Base-by-base conservation (phyloP, 2,329 filamentous ascomycete genomes). In the Aspergillus thermomutatus region DNA sequence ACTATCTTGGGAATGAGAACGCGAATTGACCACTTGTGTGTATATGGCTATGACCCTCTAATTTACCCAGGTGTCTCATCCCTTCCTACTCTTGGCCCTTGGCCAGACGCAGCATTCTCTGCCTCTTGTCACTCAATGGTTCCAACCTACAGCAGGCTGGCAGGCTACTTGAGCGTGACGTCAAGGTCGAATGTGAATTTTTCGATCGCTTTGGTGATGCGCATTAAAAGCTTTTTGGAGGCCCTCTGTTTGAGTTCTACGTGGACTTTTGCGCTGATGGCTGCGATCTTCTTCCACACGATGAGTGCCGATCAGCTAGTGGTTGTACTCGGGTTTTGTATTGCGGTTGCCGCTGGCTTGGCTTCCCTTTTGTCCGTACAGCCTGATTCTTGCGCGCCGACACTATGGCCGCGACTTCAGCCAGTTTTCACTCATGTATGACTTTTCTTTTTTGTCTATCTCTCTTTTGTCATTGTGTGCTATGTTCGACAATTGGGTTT, bases 401-500 rank as follows among this genome's bases (percentile, higher is more conserved):
- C 21, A 14, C 4, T 25, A 23, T 46, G 43, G 43, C 10, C 10
- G 43, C 21, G 11, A 25, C 37, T 31, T 5, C 21, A 50, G 56
- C 34, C 17, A 23, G 41, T 57, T 43, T 43, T 49, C 46, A 49
- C 51, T 53, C 55, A 41, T 60, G 48, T 53, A 50, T 53, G 25
- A 37, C 56, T 53, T 53, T 52, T 31, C 10, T 11, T 37, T 49
- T 52, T 50, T 47, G 48, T 45, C 54, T 49, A 50, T 57, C 34
- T 51, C 46, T 43, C 28, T 41, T 48, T 52, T 57, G 28, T 58
- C 48, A 50, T 60, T 55, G 59, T 61, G 60, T 58, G 60, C 54
- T 58, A 63, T 59, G 58, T 57, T 60, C 27, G 57, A 54, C 56
- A 59, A 57, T 56, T 56, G 56, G 55, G 45, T 59, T 54, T 53